phyloP scores from a whole-genome alignment of 2,329 filamentous ascomycete species.

The Lomentospora prolificans region DNA sequence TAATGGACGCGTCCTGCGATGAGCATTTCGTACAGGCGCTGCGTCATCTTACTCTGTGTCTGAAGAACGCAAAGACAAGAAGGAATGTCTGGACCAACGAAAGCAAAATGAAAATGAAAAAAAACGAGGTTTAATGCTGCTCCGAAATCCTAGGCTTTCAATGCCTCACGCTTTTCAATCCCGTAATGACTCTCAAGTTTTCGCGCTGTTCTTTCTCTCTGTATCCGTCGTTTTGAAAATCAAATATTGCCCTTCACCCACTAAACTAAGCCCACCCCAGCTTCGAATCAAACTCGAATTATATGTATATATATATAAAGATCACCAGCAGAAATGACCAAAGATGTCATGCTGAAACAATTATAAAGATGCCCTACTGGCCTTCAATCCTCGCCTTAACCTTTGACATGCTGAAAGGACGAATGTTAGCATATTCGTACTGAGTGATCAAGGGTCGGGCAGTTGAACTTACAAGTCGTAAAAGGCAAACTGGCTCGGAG shows the following conservation, averaged over 20 bases:
- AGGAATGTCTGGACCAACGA: background rate
- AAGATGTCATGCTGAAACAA: too few relatives aligned
- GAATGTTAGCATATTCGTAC: constrained; percentile 22
- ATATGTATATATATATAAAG: too few relatives aligned
- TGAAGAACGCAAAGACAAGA: too few relatives aligned
- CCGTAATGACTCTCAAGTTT: background rate
- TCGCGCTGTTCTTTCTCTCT: background rate
- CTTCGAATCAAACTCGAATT: background rate
- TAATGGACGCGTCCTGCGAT: too few relatives aligned
- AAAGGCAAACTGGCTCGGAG: constrained; percentile 92
- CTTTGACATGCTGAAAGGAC: constrained; percentile 49
- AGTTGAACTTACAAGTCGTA: constrained; percentile 79
- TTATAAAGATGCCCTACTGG: background rate
- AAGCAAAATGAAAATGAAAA: background rate
- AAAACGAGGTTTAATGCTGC: background rate
- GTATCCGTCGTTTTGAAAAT: too few relatives aligned
- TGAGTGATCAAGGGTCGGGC: background rate
- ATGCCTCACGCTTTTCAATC: background rate
- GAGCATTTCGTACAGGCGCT: too few relatives aligned
- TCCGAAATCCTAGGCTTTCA: background rate
- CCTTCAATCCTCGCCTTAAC: constrained; percentile 35
- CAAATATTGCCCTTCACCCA: too few relatives aligned
- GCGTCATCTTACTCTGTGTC: too few relatives aligned
- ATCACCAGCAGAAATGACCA: too few relatives aligned
- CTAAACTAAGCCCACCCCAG: background rate